Conservation (phyloP, 1,139 yeast species). For the Saccharomyces pastorianus region DNA sequence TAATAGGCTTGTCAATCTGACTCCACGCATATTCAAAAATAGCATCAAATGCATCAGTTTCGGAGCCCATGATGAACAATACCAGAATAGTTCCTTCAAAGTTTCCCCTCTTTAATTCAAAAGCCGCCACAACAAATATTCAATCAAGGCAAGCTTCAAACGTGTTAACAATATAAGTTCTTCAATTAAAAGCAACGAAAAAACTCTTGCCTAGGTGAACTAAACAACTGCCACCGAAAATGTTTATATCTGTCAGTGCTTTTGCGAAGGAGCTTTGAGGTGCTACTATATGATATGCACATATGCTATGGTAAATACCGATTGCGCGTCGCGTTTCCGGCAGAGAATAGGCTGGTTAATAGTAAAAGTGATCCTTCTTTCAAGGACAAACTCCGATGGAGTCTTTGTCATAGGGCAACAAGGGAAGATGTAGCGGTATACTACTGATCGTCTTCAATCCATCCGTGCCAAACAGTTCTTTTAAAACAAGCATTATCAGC, state of each 20-base stretch:
- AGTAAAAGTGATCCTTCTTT: neutral
- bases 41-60: neutral
- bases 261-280: neutral
- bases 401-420: neutral
- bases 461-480: neutral
- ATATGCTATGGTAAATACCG: neutral
- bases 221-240: neutral
- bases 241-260: neutral
- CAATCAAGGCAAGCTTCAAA: too few relatives aligned
- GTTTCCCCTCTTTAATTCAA: neutral
- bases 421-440: neutral
- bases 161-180: too few relatives aligned
- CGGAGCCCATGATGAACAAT: neutral
- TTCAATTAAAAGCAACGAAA: too few relatives aligned
- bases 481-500: neutral
- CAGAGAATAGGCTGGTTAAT: neutral
- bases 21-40: constrained; percentile 29
- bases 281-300: neutral
- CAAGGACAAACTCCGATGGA: neutral
- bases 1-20: constrained; percentile 20
- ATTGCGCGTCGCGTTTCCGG: neutral
- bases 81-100: neutral
- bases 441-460: neutral
- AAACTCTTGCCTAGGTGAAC: too few relatives aligned
- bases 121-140: neutral